phyloP scores from a whole-genome alignment of 2,329 filamentous ascomycete genomes.

The Colletotrichum euphorbiae region DNA sequence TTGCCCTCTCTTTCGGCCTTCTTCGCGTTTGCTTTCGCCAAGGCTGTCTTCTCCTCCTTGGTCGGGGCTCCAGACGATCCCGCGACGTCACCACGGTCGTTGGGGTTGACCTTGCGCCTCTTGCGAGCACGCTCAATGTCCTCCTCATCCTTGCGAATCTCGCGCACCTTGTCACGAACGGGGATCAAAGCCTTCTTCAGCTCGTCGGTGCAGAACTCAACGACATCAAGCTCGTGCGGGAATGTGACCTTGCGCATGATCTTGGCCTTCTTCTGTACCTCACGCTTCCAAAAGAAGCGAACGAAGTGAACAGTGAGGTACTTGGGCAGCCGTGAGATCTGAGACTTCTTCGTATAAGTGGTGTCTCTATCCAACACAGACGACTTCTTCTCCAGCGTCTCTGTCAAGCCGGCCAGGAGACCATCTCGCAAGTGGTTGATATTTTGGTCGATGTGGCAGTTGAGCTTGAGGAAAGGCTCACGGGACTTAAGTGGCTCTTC shows the following conservation, averaged over 20 bases:
- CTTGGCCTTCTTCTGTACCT: slow-evolving; percentile 98
- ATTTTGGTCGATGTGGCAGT: slow-evolving; percentile 90
- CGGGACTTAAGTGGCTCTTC: slow-evolving; percentile 76
- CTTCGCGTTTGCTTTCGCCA: slow-evolving; percentile 58
- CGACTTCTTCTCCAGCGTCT: slow-evolving; percentile 92
- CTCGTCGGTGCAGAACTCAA: slow-evolving; percentile 95
- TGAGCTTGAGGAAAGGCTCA: slow-evolving; percentile 89
- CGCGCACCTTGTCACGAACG: slow-evolving; percentile 95
- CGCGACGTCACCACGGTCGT: slow-evolving; percentile 59
- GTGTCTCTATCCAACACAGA: slow-evolving; percentile 81
- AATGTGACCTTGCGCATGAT: slow-evolving; percentile 99
- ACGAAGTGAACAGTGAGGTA: slow-evolving; percentile 98
- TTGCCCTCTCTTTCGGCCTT: slow-evolving; percentile 52
- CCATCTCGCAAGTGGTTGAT: slow-evolving; percentile 95
- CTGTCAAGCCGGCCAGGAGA: slow-evolving; percentile 81
- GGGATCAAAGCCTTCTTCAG: slow-evolving; percentile 85
- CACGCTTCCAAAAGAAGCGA: slow-evolving; percentile 97
- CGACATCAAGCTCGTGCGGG: slow-evolving; percentile 89
- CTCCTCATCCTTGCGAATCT: slow-evolving; percentile 93
- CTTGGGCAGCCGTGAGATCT: slow-evolving; percentile 89
- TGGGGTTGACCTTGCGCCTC: slow-evolving; percentile 79
- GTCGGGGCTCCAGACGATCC: slow-evolving; percentile 56
- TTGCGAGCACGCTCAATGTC: slow-evolving; percentile 93
- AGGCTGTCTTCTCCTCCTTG: slow-evolving; percentile 61
- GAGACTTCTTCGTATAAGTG: slow-evolving; percentile 89